Evolutionary conservation across 1,284 basidiomycete genomes (phyloP), one percentile per base, ranked within the genome.

Genomic region (Trichosporon ovoides): DNA sequence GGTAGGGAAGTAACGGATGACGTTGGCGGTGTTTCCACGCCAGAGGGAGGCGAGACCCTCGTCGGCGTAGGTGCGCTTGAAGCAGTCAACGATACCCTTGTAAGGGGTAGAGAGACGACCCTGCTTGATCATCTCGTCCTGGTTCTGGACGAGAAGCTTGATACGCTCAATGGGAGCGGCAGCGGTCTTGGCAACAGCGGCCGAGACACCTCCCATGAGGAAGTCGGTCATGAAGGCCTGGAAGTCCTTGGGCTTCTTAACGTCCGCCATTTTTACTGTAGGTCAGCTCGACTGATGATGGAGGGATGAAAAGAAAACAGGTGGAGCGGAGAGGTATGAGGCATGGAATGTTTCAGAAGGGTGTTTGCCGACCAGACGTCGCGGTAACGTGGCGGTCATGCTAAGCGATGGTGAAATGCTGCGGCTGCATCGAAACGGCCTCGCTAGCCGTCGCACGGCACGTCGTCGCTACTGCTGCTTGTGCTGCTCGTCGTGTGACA

Each of bases 101-200:
- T 98, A 98, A 43, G 91, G 91, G 66, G 83, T 79, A 56, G 88
- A 80, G 62, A 95, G 87, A 84, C 91, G 91, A 73, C 91, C 91
- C 81, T 94, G 91, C 84, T 95, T 95, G 83, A 95, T 94, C 77
- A 77, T 77, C 68, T 77, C 77, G 69, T 80, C 83, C 77, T 97
- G 93, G 83, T 97, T 97, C 82, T 97, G 93, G 69, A 97, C 89
- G 77, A 97, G 83, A 75, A 97, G 86, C 87, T 83, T 98, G 81
- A 98, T 94, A 79, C 94, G 92, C 86, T 98, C 94, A 76, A 98
- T 97, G 81, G 95, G 94, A 64, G 94, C 94, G 72, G 94, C 94
- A 69, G 88, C 89, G 65, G 94, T 97, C 85, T 98, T 98, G 60
- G 94, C 88, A 79, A 97, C 91, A 69, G 94, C 93, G 63, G 76